phyloP scores from a whole-genome alignment of 371 early-diverging fungal species.

The Lichtheimia ornata region DNA sequence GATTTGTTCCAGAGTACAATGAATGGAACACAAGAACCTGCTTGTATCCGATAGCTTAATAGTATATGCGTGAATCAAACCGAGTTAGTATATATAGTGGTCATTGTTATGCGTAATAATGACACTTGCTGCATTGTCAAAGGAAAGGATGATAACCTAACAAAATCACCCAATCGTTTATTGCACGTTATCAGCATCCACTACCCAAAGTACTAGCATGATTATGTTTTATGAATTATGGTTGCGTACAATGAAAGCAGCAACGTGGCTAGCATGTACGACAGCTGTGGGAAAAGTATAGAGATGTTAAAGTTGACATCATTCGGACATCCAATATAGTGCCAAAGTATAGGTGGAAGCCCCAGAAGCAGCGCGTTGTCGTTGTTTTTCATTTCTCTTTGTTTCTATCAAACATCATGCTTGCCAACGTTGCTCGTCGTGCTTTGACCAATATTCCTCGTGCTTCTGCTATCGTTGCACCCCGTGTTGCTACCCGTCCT shows the following conservation, averaged over 20 bases:
- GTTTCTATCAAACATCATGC: not conserved
- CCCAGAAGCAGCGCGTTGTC: not conserved
- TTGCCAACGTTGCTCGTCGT: not conserved
- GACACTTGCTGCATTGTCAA: not conserved
- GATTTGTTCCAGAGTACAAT: too few relatives aligned
- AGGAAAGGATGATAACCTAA: not conserved
- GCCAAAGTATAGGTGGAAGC: not conserved
- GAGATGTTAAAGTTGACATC: not conserved
- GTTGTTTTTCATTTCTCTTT: not conserved
- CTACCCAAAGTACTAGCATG: not conserved
- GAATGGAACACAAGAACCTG: too few relatives aligned
- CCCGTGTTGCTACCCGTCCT: conserved; percentile 6
- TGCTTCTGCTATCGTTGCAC: conserved; percentile 4
- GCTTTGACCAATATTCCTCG: not conserved
- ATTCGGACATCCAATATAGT: not conserved
- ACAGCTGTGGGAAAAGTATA: not conserved
- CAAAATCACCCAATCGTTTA: not conserved
- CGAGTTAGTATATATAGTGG: not conserved
- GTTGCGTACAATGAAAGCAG: not conserved
- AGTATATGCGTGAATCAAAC: too few relatives aligned
- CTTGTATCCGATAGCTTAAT: not conserved
- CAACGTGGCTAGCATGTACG: not conserved
- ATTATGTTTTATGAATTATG: not conserved
- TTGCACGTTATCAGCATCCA: not conserved
- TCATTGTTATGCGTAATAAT: not conserved